Percentiles rank a stretch among this genome's conserved stretches.
Conservation (phyloP, 148 eudicot species). For the Polygonum maritimum region DNA sequence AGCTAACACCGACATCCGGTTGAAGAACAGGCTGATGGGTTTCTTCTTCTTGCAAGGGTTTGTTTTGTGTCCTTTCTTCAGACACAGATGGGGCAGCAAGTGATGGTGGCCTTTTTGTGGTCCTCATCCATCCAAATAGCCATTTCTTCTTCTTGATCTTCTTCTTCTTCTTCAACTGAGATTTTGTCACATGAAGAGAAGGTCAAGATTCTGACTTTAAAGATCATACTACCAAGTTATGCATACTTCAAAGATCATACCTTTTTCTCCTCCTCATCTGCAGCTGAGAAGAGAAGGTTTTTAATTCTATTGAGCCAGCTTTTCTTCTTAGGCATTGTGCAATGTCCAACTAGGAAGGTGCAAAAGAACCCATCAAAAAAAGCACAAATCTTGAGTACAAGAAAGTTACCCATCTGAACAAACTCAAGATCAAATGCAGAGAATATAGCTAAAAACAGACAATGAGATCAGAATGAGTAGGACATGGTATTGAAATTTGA, state of each 20-base stretch:
- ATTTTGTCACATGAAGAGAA: background rate
- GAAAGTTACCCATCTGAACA: background rate
- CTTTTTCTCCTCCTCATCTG: constrained; percentile 4
- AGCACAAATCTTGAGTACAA: background rate
- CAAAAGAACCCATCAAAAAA: background rate
- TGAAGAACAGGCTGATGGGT: background rate
- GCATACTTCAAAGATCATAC: background rate
- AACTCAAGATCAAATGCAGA: constrained; percentile 3
- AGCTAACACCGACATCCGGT: background rate
- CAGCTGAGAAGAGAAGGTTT: background rate
- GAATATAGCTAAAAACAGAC: background rate
- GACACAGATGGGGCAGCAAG: constrained; percentile 1
- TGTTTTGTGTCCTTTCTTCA: constrained; percentile 5
- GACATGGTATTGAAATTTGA: background rate
- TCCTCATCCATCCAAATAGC: constrained; percentile 5
- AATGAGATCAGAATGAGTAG: background rate
- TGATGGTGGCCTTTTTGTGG: constrained; percentile 10
- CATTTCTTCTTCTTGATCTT: background rate
- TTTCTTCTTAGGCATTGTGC: constrained; percentile 11
- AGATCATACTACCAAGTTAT: no score
- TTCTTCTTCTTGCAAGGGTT: background rate
- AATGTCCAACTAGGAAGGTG: background rate
- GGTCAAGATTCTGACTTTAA: no score
- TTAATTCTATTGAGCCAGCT: constrained; percentile 7
- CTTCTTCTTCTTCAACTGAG: constrained; percentile 5